Evolutionary conservation across 2,329 filamentous ascomycete species (phyloP).

Genomic region (Colletotrichum orchidophilum): DNA sequence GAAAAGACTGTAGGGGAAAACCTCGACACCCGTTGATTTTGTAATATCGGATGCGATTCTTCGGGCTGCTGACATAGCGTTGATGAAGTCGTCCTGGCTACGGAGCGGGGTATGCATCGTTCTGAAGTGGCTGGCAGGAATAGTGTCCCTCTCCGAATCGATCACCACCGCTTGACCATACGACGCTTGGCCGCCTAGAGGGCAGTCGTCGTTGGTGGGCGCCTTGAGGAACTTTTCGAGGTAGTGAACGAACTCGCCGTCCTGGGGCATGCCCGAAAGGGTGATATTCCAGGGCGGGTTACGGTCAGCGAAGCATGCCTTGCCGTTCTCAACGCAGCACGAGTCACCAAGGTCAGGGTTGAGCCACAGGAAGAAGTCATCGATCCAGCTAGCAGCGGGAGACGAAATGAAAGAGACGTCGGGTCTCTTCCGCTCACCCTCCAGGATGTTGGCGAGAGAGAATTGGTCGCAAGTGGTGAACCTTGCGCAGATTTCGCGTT

Average conservation of each 20-base stretch:
- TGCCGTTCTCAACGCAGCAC: slow-evolving; percentile 75
- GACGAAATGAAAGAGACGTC: slow-evolving; percentile 89
- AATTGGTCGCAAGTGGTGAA: slow-evolving; percentile 88
- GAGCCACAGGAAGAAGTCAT: slow-evolving; percentile 90
- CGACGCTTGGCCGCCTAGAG: slow-evolving; percentile 86
- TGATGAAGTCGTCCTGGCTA: slow-evolving; percentile 92
- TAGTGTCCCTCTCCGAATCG: slow-evolving; percentile 71
- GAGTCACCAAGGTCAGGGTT: slow-evolving; percentile 81
- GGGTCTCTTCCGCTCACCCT: slow-evolving; percentile 91
- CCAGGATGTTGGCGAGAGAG: slow-evolving; percentile 88
- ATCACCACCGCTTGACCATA: slow-evolving; percentile 88
- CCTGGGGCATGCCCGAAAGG: slow-evolving; percentile 90
- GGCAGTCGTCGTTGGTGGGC: slow-evolving; percentile 84
- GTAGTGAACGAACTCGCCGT: slow-evolving; percentile 89
- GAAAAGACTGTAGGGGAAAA: slow-evolving; percentile 97
- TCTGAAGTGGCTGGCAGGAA: slow-evolving; percentile 89
- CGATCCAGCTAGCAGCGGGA: slow-evolving; percentile 92
- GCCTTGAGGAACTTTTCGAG: slow-evolving; percentile 83
- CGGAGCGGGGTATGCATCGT: slow-evolving; percentile 88
- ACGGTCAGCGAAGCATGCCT: slow-evolving; percentile 82
- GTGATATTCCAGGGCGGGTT: slow-evolving; percentile 89
- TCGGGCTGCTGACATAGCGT: slow-evolving; percentile 86
- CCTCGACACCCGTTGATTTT: slow-evolving; percentile 75
- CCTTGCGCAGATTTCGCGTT: slow-evolving; percentile 88
- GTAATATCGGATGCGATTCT: slow-evolving; percentile 85